phyloP scores from a whole-genome alignment of 2,329 filamentous ascomycete species.

The Penicillium brasilianum region DNA sequence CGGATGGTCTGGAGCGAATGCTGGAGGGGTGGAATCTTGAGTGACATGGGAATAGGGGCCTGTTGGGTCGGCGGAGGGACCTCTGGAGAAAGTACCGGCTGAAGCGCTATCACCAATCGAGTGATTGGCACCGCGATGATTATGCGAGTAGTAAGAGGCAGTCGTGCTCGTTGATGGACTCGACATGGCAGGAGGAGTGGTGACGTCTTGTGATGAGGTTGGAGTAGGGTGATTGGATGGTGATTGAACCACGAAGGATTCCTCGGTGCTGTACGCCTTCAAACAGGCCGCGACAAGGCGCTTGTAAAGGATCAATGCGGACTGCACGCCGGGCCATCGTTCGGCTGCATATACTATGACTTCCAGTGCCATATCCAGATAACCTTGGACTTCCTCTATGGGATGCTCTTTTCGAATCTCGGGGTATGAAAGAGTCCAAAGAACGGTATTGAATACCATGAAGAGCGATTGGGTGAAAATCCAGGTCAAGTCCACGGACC shows the following conservation, averaged over 20 bases:
- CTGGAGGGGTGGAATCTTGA: conserved; percentile 31
- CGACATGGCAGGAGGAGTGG: conserved; percentile 46
- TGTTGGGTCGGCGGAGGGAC: conserved; percentile 41
- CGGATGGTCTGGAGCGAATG: conserved; percentile 23
- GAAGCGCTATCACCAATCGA: conserved; percentile 38
- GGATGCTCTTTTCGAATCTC: conserved; percentile 76
- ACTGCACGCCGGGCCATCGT: conserved; percentile 87
- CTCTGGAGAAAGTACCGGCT: conserved; percentile 41
- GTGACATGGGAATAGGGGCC: conserved; percentile 31
- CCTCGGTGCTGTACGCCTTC: conserved; percentile 76
- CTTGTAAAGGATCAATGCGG: conserved; percentile 83
- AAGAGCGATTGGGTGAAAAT: conserved; percentile 88
- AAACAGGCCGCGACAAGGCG: conserved; percentile 84
- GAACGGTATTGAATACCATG: conserved; percentile 86
- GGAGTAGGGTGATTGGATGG: conserved; percentile 51
- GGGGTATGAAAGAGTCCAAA: conserved; percentile 89
- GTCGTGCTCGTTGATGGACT: conserved; percentile 49
- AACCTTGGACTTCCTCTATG: conserved; percentile 74
- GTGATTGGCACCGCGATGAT: conserved; percentile 33
- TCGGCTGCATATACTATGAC: conserved; percentile 80
- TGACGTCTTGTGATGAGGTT: conserved; percentile 45
- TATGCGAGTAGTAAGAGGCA: conserved; percentile 44
- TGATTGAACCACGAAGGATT: conserved; percentile 57
- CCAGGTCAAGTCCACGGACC: conserved; percentile 87
- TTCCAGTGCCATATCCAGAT: conserved; percentile 76